Evolutionary conservation across 306 rosid species (phyloP), one percentile per base, ranked within the genome.

Genomic region (Dryas octopetala): DNA sequence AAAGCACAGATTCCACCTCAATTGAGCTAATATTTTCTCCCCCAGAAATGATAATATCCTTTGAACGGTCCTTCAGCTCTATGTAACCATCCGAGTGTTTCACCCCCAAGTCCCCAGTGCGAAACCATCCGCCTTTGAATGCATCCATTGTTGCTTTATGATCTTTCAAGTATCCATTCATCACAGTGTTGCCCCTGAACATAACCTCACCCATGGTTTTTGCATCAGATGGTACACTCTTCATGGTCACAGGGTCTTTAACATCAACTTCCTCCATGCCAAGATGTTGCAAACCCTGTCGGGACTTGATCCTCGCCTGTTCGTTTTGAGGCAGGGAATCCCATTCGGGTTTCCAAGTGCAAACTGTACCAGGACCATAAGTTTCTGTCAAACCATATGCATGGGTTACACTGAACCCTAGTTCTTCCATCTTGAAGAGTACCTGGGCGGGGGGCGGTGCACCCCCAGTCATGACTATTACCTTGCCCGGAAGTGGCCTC

Each of bases 1-100:
- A 89, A 61, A 94, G 83, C 71, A 88, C 83, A 10, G 94, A 88
- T 83, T 94, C 98, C 73, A 94, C 79, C 70, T 94, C 97, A 72
- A 94, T 89, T 4, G 98, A 63, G 88, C 98, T 94, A 8, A 94
- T 90, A n/a, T 91, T 89, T 82, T 89, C 97, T 28, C 96, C 98
- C 26, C 98, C 97, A 0, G 97, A 91, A 23, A 94, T 94, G 67
- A 94, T 94, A 26, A 94, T 87, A 73, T 94, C 98, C 87, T 91
- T 91, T 0, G 89, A 87, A 2, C 96, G 91, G 62, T 94, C 98
- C 84, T 87, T 94, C 60, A 94, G 77, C 63, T 91, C 96, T 48
- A 94, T 83, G 63, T 88, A 91, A 48, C 98, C 96, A 66, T 94
- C 95, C 0, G 87, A 80, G 47, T 94, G 96, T 68, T 84, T 90